phyloP scores from a whole-genome alignment of 768 basidiomycete species.

The Lactarius akahatsu region DNA sequence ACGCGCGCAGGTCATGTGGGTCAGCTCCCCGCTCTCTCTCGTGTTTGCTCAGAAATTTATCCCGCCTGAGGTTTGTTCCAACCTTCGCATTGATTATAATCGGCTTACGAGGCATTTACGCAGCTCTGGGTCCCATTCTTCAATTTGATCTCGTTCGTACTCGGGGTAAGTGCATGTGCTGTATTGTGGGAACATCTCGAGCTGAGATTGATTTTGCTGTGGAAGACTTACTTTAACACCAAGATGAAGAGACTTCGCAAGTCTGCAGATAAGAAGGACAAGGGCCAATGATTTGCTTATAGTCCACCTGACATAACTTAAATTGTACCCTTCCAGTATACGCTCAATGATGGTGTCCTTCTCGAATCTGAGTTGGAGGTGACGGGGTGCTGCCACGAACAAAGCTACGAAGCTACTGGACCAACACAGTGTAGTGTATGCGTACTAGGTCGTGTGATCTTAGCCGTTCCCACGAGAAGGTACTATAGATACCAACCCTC shows the following conservation, averaged over 20 bases:
- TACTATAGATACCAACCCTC: neutral
- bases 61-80: conserved; percentile 60
- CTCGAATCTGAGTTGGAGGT: neutral
- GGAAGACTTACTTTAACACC: conserved; percentile 67
- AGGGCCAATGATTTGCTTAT: neutral
- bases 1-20: conserved; percentile 65
- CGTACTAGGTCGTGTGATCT: neutral
- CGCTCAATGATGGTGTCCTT: neutral
- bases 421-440: neutral
- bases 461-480: neutral
- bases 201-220: neutral
- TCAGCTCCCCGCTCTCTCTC: conserved; percentile 72
- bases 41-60: conserved; percentile 77
- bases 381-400: neutral
- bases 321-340: neutral
- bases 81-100: neutral
- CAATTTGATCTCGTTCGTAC: conserved; percentile 69
- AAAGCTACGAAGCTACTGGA: neutral
- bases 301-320: neutral
- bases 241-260: conserved; percentile 56
- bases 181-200: conserved; percentile 9
- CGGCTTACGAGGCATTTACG: neutral
- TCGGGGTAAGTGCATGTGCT: conserved; percentile 56
- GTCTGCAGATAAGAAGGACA: conserved; percentile 48
- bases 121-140: conserved; percentile 90